Evolutionary conservation across 2,329 filamentous ascomycete species (phyloP), one percentile per base, ranked within the genome.

Genomic region (Clarireedia sp.): DNA sequence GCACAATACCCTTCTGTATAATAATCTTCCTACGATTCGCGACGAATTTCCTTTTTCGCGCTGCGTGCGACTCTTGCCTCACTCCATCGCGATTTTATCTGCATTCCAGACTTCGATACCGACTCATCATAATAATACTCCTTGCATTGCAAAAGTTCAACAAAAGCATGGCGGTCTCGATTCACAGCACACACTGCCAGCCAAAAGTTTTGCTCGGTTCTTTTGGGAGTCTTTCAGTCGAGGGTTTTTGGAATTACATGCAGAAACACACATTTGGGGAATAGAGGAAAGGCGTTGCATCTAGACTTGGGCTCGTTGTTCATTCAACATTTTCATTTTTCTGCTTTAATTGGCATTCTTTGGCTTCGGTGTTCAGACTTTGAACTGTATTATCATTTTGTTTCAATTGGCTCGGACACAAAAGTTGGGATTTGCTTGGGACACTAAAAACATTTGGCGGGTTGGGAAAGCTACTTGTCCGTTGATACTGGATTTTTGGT

Each of bases 241-340:
- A 46, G 46, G 26, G 50, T 50, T 54, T 50, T 24, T 36, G 46
- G 52, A 50, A 44, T 44, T 50, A 26, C 37, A 49, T 29, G 44
- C 51, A 54, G 44, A 54, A 29, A 41, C 3, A 49, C 46, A 56
- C 41, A 46, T 41, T 38, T 47, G 24, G 54, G 48, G 43, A 40
- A 45, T 55, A 37, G 49, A 52, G 56, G 50, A 19, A 53, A 44
- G 62, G 61, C 61, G 61, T 64, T 65, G 52, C 60, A 65, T 63
- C 54, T 64, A 63, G 62, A 65, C 36, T 56, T 48, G 61, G 52
- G 52, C 46, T 14, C 24, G 46, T 54, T 54, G 52, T 54, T 54
- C 52, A 54, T 44, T 54, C 52, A 54, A 54, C 52, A 47, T 52
- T 41, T 47, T 47, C 40, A 33, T 56, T 45, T 50, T 49, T 46